A percentile compares a stretch with the other conserved stretches of the same genome.
Evolutionary conservation across 2,329 filamentous ascomycete species (phyloP).

Genomic region (Sphaerulina vaccinii): DNA sequence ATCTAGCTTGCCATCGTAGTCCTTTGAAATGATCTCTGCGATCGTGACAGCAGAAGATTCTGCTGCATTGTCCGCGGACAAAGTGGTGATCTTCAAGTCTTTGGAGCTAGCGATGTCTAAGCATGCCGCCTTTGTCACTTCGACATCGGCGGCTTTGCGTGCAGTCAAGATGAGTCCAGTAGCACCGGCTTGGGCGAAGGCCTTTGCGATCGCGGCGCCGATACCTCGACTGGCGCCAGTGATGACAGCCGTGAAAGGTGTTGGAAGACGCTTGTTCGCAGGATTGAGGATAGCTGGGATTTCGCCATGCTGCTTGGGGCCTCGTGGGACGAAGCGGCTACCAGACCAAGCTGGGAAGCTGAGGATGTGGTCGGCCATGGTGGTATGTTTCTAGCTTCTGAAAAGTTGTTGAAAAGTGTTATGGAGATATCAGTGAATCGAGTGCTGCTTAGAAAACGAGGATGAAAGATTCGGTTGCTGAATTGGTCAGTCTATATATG

Average conservation of each 20-base stretch:
- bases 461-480: too few species aligned
- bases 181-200: conserved; percentile 35
- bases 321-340: too few species aligned
- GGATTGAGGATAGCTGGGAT: conserved; percentile 9
- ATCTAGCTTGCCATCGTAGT: conserved; percentile 9
- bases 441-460: too few species aligned
- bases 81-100: too few species aligned
- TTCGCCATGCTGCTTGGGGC: conserved; percentile 3
- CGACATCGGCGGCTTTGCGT: conserved; percentile 25
- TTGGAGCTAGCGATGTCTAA: conserved; percentile 1
- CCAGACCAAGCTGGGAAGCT: too few species aligned
- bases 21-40: too few species aligned
- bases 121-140: conserved; percentile 25
- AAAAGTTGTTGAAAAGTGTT: too few species aligned
- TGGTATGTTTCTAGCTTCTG: too few species aligned
- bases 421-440: too few species aligned
- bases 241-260: conserved; percentile 34
- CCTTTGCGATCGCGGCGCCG: conserved; percentile 34
- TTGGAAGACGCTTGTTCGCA: not conserved
- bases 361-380: too few species aligned
- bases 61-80: not conserved
- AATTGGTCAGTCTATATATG: too few species aligned
- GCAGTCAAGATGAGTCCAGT: conserved; percentile 34
- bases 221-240: conserved; percentile 37
- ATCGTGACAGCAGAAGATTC: too few species aligned